A percentile compares a stretch with the other conserved stretches of the same genome.
phyloP scores from a whole-genome alignment of 768 basidiomycete species.

The Tulasnella calospora region DNA sequence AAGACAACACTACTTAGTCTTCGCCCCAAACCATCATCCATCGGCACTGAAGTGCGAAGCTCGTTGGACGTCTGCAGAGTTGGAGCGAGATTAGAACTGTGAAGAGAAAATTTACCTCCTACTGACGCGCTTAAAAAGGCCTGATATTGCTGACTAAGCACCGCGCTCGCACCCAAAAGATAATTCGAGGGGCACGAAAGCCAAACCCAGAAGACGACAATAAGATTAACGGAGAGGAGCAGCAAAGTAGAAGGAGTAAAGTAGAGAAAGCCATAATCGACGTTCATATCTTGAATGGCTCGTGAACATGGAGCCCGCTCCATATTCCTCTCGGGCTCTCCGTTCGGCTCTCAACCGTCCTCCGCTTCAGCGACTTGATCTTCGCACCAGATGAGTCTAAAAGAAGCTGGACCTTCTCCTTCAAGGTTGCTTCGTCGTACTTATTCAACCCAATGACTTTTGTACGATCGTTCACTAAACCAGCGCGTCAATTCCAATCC shows the following conservation, averaged over 20 bases:
- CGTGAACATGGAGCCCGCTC: constrained; percentile 79
- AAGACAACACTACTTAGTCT: background rate
- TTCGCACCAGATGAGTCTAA: constrained; percentile 84
- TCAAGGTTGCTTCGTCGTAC: constrained; percentile 67
- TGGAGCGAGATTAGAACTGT: background rate
- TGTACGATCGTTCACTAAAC: constrained; percentile 73
- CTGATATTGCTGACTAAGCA: background rate
- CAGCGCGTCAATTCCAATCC: constrained; percentile 15
- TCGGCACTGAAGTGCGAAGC: background rate
- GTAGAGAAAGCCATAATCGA: background rate
- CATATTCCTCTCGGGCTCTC: constrained; percentile 84
- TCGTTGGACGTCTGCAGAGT: constrained; percentile 3
- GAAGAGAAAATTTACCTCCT: background rate
- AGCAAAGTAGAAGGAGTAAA: background rate
- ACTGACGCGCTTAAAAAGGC: background rate
- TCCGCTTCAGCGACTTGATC: constrained; percentile 70
- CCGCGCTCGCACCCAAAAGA: background rate
- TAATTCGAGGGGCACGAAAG: background rate
- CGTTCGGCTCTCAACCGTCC: constrained; percentile 69
- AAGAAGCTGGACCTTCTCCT: constrained; percentile 73
- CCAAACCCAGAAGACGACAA: background rate
- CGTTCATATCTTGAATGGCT: constrained; percentile 49
- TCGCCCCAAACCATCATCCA: constrained; percentile 8
- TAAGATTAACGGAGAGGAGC: constrained; percentile 12
- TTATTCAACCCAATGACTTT: constrained; percentile 80